Percentiles rank a stretch among this genome's conserved stretches.
Conservation (phyloP, 768 basidiomycete genomes). For the Boletus rubroflammeus region DNA sequence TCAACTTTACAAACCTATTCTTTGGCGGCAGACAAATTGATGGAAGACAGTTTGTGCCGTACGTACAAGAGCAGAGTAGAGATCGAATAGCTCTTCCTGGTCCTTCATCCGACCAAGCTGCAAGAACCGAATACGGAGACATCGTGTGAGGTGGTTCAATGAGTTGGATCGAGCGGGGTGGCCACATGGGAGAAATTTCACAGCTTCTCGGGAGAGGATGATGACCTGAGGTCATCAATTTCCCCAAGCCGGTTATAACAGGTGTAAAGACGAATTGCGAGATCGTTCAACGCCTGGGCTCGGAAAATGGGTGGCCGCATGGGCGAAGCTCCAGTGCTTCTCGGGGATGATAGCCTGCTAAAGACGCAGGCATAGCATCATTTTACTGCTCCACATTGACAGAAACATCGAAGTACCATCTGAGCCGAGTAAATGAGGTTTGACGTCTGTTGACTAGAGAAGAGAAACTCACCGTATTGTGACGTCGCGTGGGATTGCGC, state of each 20-base stretch:
- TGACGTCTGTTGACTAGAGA: no score
- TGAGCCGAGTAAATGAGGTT: not conserved
- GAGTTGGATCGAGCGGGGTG: not conserved
- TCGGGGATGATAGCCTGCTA: not conserved
- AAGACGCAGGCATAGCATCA: not conserved
- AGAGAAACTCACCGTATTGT: not conserved
- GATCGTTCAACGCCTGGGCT: not conserved
- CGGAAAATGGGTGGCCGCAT: not conserved
- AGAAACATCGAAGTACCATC: not conserved
- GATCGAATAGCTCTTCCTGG: not conserved
- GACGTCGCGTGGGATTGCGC: not conserved
- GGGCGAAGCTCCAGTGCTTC: not conserved
- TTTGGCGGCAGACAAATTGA: not conserved
- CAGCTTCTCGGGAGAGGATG: not conserved
- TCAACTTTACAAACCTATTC: not conserved
- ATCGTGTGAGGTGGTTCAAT: not conserved
- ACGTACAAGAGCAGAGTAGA: not conserved
- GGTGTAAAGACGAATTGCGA: not conserved
- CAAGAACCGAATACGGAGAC: not conserved
- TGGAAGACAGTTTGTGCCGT: not conserved
- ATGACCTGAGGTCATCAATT: not conserved
- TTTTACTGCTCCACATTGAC: not conserved
- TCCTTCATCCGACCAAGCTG: not conserved
- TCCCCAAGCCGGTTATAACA: not conserved
- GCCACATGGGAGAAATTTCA: not conserved